Conservation (phyloP, 2,329 filamentous ascomycete species). For the Cladosporium oxysporum region DNA sequence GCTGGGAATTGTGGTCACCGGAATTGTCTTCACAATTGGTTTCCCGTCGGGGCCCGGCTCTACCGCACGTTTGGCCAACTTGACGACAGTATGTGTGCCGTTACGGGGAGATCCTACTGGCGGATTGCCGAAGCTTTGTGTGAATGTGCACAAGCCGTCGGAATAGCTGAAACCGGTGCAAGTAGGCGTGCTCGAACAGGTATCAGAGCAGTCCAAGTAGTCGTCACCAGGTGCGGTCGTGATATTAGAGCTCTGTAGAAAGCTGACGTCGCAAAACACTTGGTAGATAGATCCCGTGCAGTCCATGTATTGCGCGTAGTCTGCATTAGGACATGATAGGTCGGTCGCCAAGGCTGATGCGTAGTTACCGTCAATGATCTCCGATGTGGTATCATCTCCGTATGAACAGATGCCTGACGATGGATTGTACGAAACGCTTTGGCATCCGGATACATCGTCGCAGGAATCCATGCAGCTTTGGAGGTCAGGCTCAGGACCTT, state of each 20-base stretch:
- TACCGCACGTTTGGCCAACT: conserved; percentile 24
- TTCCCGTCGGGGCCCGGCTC: neutral
- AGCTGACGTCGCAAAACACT: conserved; percentile 31
- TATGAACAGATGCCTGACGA: conserved; percentile 23
- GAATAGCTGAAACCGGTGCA: conserved; percentile 27
- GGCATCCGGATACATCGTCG: conserved; percentile 24
- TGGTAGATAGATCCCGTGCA: conserved; percentile 30
- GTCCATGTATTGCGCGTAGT: conserved; percentile 29
- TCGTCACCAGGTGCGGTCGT: neutral
- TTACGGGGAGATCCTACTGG: conserved; percentile 17
- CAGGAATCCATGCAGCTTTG: conserved; percentile 31
- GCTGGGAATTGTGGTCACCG: neutral
- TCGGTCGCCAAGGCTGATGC: conserved; percentile 25
- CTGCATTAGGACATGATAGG: conserved; percentile 29
- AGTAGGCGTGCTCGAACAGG: conserved; percentile 23
- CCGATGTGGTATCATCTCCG: neutral
- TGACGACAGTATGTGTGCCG: conserved; percentile 26
- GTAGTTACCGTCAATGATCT: neutral
- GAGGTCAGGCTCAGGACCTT: conserved; percentile 24
- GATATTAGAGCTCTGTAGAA: conserved; percentile 24
- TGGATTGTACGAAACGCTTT: conserved; percentile 24
- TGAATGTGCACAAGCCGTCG: conserved; percentile 24
- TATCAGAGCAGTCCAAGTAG: conserved; percentile 26
- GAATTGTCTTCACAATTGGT: conserved; percentile 14
- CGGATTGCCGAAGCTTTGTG: conserved; percentile 22